These are phyloP conservation scores for Noccaea caerulescens DNA, from an alignment of 345 rosid species.

Conservation along the genomic window DNA sequence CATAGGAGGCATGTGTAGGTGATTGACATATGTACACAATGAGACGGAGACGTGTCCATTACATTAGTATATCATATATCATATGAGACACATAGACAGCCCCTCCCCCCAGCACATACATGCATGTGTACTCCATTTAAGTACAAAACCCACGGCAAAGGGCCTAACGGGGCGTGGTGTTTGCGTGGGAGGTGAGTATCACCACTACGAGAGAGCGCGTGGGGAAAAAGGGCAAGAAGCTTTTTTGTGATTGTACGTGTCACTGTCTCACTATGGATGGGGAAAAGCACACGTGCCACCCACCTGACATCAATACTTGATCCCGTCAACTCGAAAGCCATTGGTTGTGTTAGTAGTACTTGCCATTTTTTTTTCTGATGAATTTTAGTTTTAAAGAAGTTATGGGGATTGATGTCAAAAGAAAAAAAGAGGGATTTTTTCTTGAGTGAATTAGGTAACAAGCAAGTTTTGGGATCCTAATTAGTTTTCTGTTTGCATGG, in stretches of 20 bases:
- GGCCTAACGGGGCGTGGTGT: not conserved
- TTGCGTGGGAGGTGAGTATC: not conserved
- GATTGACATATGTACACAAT: slow-evolving; percentile 17
- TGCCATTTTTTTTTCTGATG: not conserved
- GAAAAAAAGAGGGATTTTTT: not conserved
- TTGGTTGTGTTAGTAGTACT: too few relatives aligned
- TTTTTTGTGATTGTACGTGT: not conserved
- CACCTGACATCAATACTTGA: slow-evolving; percentile 32
- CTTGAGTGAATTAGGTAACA: too few relatives aligned
- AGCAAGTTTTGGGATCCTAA: too few relatives aligned
- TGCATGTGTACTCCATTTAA: slow-evolving; percentile 16
- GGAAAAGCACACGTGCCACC: slow-evolving; percentile 31
- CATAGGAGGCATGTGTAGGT: slow-evolving; percentile 34
- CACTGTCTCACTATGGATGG: slow-evolving; percentile 21
- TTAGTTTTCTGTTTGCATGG: too few relatives aligned
- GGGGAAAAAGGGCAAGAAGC: not conserved
- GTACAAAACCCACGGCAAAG: too few relatives aligned
- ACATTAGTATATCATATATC: not conserved
- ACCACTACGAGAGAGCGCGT: slow-evolving; percentile 19
- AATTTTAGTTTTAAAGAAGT: not conserved
- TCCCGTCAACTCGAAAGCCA: slow-evolving; percentile 20
- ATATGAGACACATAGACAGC: not conserved
- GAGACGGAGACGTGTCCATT: slow-evolving; percentile 32
- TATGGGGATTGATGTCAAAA: too few relatives aligned
- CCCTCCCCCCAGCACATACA: not conserved